Evolutionary conservation across 305 asterid species (phyloP).

Genomic region (Solanum hybrid): DNA sequence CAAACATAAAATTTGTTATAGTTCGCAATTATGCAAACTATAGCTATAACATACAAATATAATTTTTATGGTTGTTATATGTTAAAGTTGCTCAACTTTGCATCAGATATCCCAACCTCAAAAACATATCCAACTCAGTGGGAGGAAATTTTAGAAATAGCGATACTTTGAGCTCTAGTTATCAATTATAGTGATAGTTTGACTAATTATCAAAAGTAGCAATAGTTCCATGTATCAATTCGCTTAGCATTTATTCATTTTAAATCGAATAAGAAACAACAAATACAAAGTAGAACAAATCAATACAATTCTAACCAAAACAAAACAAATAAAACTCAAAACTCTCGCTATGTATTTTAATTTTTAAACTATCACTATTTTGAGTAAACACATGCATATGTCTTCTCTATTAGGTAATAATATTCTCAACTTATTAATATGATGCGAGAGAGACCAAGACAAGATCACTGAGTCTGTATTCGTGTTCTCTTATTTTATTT

Average conservation of each 20-base stretch:
- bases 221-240: not conserved
- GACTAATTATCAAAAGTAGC: not conserved
- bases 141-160: not conserved
- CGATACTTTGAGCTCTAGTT: not conserved
- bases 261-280: not conserved
- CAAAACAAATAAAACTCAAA: not conserved
- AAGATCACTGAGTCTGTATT: not conserved
- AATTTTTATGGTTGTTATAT: no score
- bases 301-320: not conserved
- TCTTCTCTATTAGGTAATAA: not conserved
- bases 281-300: no score
- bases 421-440: not conserved
- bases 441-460: not conserved
- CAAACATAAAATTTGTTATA: no score
- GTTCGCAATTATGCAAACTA: no score
- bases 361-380: not conserved
- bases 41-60: no score
- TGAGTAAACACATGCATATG: not conserved
- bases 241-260: not conserved
- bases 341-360: not conserved
- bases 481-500: not conserved
- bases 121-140: not conserved
- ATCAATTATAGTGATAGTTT: not conserved
- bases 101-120: not conserved
- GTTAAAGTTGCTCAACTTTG: not conserved